phyloP scores from a whole-genome alignment of 2,329 filamentous ascomycete genomes.

The Xylariomycetidae sp. region DNA sequence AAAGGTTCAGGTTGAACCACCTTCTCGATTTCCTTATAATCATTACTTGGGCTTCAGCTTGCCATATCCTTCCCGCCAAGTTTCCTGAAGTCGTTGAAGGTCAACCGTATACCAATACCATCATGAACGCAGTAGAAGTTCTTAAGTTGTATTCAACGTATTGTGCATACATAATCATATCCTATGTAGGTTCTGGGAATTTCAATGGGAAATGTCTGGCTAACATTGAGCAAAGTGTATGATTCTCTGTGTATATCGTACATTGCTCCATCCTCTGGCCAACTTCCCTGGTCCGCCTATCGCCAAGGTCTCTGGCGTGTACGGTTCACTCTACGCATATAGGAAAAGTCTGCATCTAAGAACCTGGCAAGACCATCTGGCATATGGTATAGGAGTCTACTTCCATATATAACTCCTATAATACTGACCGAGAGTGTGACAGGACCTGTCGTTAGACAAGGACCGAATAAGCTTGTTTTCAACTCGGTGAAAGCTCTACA shows the following conservation, averaged over 20 bases:
- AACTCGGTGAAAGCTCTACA: slow-evolving; percentile 4
- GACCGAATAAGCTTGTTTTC: slow-evolving; percentile 6
- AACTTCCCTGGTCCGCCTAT: slow-evolving; percentile 1
- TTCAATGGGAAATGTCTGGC: no score
- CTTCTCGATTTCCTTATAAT: no score
- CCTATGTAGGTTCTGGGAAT: no score
- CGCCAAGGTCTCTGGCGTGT: slow-evolving; percentile 2
- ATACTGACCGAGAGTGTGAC: neutral
- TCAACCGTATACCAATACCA: no score
- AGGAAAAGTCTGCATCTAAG: slow-evolving; percentile 2
- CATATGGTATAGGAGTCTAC: neutral
- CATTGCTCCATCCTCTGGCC: slow-evolving; percentile 4
- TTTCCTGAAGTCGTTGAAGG: no score
- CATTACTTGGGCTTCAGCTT: no score
- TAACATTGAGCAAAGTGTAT: slow-evolving; percentile 1
- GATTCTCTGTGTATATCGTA: slow-evolving; percentile 1
- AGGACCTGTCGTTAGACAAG: slow-evolving; percentile 5
- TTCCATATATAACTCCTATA: neutral
- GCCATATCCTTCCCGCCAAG: no score
- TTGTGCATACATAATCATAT: no score
- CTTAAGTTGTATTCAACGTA: no score
- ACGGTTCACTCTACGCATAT: slow-evolving; percentile 2
- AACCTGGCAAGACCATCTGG: slow-evolving; percentile 1
- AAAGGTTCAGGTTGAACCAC: no score
- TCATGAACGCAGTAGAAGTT: no score